A percentile compares a stretch with the other conserved stretches of the same genome.
These are phyloP conservation scores for Lodderomyces margitis DNA, from an alignment of 1,139 yeast genomes.

Conservation along the genomic window DNA sequence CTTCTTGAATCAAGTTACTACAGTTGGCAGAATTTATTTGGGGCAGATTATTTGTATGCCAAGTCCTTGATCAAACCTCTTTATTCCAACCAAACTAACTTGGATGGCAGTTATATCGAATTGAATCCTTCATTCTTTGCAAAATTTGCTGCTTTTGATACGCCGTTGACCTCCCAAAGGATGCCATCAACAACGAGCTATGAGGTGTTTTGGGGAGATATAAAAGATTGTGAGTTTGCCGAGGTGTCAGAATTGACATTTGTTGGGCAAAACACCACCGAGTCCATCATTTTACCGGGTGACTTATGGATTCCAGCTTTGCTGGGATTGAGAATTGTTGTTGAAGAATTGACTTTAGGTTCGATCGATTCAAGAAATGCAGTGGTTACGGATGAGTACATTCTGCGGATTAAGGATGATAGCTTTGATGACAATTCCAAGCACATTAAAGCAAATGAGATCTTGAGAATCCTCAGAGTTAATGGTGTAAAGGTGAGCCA, in stretches of 20 bases:
- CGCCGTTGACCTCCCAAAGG: constrained; percentile 25
- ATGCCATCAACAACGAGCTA: constrained; percentile 25
- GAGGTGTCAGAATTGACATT: constrained; percentile 24
- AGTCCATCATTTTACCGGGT: constrained; percentile 8
- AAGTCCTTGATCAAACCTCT: constrained; percentile 38
- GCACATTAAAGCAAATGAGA: constrained; percentile 13
- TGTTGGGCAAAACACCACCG: constrained; percentile 10
- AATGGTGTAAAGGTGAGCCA: constrained; percentile 34
- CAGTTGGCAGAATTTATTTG: constrained; percentile 37
- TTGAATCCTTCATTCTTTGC: constrained; percentile 27
- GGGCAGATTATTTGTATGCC: constrained; percentile 34
- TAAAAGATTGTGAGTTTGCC: constrained; percentile 22
- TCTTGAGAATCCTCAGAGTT: constrained; percentile 29
- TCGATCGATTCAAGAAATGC: constrained; percentile 30
- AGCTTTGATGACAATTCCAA: not conserved
- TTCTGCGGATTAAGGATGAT: constrained; percentile 17
- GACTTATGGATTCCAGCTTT: constrained; percentile 39
- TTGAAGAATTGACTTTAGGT: constrained; percentile 37
- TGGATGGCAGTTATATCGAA: constrained; percentile 33
- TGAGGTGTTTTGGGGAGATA: constrained; percentile 36
- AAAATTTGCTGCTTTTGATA: constrained; percentile 26
- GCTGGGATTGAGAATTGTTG: constrained; percentile 30
- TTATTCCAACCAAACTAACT: constrained; percentile 21
- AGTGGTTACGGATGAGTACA: constrained; percentile 24
- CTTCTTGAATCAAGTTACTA: constrained; percentile 34